Conservation (phyloP, 805 yeast genomes). For the Brettanomyces custersianus region DNA sequence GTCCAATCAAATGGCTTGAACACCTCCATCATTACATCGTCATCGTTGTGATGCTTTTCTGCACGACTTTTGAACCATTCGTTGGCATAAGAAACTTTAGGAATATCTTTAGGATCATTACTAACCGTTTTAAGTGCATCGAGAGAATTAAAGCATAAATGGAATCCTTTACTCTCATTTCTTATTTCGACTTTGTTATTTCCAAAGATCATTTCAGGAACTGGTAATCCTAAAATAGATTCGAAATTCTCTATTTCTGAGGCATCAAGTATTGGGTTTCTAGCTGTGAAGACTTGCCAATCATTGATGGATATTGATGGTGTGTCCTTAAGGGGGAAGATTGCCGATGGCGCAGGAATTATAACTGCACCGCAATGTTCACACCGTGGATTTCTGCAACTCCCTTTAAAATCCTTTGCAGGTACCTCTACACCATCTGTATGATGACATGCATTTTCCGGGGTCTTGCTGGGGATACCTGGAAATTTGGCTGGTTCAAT, state of each 20-base stretch:
- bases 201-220: conserved; percentile 98
- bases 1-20: conserved; percentile 96
- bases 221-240: conserved; percentile 58
- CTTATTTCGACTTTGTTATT: conserved; percentile 50
- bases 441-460: not conserved
- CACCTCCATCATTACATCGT: conserved; percentile 40
- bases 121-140: conserved; percentile 62
- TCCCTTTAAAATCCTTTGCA: conserved; percentile 12
- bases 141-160: conserved; percentile 63
- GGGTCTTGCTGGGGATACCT: not conserved
- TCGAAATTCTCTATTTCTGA: conserved; percentile 65
- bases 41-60: conserved; percentile 15
- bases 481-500: not conserved
- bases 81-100: conserved; percentile 77
- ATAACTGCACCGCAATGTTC: conserved; percentile 62
- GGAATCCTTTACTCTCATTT: conserved; percentile 10
- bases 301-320: conserved; percentile 64
- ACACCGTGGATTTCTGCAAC: conserved; percentile 32
- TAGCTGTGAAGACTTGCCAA: conserved; percentile 69
- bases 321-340: conserved; percentile 50
- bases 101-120: conserved; percentile 32
- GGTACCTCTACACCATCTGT: conserved; percentile 8
- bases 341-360: conserved; percentile 68
- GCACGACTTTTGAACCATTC: conserved; percentile 57
- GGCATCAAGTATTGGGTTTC: conserved; percentile 70